phyloP scores from a whole-genome alignment of 2,329 filamentous ascomycete genomes.

The Penicillium hordei region DNA sequence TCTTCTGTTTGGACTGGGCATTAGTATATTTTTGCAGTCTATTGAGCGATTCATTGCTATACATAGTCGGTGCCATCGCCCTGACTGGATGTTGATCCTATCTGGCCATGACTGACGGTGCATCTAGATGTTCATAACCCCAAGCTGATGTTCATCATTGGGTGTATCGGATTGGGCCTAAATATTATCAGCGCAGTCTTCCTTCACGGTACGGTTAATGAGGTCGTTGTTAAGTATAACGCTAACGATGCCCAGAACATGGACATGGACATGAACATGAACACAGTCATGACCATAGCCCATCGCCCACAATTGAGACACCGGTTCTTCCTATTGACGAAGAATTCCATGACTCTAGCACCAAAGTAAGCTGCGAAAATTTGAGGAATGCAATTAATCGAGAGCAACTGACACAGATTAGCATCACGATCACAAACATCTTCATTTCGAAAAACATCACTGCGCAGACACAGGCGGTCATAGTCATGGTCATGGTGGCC shows the following conservation, averaged over 20 bases:
- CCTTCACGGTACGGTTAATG: conserved; percentile 56
- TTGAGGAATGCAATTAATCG: neutral
- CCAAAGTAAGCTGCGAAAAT: conserved; percentile 12
- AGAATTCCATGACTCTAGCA: conserved; percentile 9
- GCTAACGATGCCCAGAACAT: conserved; percentile 21
- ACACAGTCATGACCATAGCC: neutral
- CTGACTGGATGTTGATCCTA: neutral
- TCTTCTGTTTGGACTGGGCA: conserved; percentile 68
- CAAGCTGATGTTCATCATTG: conserved; percentile 66
- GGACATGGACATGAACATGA: conserved; percentile 19
- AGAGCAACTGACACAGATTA: conserved; percentile 7
- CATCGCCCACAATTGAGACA: conserved; percentile 12
- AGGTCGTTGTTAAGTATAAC: neutral
- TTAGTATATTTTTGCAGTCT: conserved; percentile 72
- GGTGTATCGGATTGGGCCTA: conserved; percentile 63
- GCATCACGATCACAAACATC: conserved; percentile 31
- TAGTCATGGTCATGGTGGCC: conserved; percentile 25
- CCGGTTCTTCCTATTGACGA: conserved; percentile 10
- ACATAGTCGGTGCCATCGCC: conserved; percentile 26
- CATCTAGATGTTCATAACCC: conserved; percentile 62
- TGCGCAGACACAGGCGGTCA: conserved; percentile 9
- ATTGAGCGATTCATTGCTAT: conserved; percentile 58
- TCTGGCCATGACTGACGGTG: conserved; percentile 6
- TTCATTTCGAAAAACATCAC: conserved; percentile 13
- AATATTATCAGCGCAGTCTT: conserved; percentile 68